These are phyloP conservation scores for Tephrocybe sp. DNA, from an alignment of 768 basidiomycete species.

Conservation along the genomic window DNA sequence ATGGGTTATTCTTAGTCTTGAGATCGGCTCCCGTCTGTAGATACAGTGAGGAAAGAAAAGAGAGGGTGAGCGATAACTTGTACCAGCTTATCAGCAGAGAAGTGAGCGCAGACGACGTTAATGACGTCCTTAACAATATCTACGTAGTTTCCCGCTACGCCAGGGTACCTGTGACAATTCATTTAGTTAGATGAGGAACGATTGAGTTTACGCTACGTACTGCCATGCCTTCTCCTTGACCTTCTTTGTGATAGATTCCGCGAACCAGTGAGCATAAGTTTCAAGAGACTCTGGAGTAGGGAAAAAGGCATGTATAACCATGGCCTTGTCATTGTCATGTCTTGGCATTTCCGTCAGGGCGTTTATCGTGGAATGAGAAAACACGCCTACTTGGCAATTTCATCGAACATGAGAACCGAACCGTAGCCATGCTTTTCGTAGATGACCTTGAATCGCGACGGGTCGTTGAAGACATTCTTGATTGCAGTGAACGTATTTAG, in stretches of 20 bases:
- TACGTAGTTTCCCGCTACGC: constrained; percentile 34
- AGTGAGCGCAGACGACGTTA: constrained; percentile 41
- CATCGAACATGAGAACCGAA: constrained; percentile 39
- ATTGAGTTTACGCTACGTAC: constrained; percentile 14
- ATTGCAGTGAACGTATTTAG: constrained; percentile 35
- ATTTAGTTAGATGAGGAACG: neutral
- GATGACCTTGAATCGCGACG: constrained; percentile 32
- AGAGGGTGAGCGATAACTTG: neutral
- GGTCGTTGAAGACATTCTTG: constrained; percentile 32
- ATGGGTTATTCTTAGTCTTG: constrained; percentile 46
- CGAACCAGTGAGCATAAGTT: constrained; percentile 25
- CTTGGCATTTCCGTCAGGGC: constrained; percentile 28
- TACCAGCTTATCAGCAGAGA: constrained; percentile 38
- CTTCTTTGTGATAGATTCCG: constrained; percentile 23
- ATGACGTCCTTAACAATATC: constrained; percentile 52
- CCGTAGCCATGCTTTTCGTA: constrained; percentile 41
- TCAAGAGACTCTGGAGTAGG: constrained; percentile 25
- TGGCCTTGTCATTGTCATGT: constrained; percentile 30
- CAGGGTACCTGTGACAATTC: constrained; percentile 20
- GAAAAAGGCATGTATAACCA: constrained; percentile 33
- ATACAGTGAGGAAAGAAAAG: neutral
- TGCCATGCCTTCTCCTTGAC: constrained; percentile 31
- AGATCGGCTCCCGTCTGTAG: constrained; percentile 41
- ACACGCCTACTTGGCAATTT: constrained; percentile 12
- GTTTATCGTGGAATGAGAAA: neutral